Conservation (phyloP, 1,284 basidiomycete genomes). For the Cryptococcus hybrid region DNA sequence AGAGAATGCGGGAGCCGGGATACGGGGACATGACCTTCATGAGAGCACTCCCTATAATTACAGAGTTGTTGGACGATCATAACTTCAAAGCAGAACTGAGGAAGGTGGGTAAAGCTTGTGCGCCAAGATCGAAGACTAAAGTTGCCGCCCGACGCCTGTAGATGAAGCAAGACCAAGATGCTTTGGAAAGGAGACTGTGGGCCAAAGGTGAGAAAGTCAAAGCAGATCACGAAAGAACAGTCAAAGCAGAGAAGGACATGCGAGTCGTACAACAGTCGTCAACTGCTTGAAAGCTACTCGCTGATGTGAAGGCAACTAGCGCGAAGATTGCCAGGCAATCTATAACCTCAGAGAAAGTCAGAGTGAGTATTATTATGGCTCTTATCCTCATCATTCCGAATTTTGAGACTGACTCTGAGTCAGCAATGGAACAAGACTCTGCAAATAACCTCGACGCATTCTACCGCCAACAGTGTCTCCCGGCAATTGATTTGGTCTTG, state of each 20-base stretch:
- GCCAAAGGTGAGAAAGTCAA: slow-evolving; percentile 44
- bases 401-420: not conserved
- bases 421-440: slow-evolving; percentile 27
- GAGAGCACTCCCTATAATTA: slow-evolving; percentile 35
- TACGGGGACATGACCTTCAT: slow-evolving; percentile 24
- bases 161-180: slow-evolving; percentile 47
- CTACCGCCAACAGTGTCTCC: slow-evolving; percentile 27
- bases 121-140: slow-evolving; percentile 1
- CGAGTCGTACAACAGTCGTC: slow-evolving; percentile 9
- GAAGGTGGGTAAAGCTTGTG: slow-evolving; percentile 27
- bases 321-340: slow-evolving; percentile 34
- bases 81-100: slow-evolving; percentile 34
- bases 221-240: slow-evolving; percentile 30
- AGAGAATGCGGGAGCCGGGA: slow-evolving; percentile 15
- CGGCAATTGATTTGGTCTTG: slow-evolving; percentile 34
- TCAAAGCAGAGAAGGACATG: slow-evolving; percentile 37
- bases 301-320: slow-evolving; percentile 9
- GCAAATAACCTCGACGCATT: slow-evolving; percentile 18
- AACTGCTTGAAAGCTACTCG: not conserved
- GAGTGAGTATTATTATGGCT: not conserved
- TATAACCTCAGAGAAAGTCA: slow-evolving; percentile 24
- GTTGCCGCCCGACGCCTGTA: slow-evolving; percentile 3
- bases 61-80: slow-evolving; percentile 34
- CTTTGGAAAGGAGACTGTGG: slow-evolving; percentile 35
- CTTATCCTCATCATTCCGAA: no score